Evolutionary conservation across 1,284 basidiomycete species (phyloP), one percentile per base, ranked within the genome.

Genomic region (Leccinum angustisporum): DNA sequence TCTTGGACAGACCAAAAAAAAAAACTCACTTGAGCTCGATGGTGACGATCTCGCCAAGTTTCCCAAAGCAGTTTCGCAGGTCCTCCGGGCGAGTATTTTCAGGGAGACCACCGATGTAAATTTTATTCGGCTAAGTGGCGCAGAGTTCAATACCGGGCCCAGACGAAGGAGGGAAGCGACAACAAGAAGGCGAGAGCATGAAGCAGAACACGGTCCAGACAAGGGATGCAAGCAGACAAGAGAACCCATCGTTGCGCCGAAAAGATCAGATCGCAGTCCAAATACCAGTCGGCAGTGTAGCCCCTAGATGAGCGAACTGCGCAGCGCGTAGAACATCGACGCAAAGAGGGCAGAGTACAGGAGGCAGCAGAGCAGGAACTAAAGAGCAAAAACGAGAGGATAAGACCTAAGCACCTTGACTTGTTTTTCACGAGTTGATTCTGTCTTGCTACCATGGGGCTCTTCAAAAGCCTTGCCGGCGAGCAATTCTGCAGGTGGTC

Each of bases 21-120:
- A 85, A n/a, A n/a, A n/a, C 91, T 58, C 76, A 92, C 91, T 94
- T 94, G 61, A 94, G 78, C 75, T 94, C 91, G 63, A 93, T 87
- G 66, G 86, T 85, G 27, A 82, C 74, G 38, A 94, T 91, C 58
- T 75, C 80, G n/a, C 91, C 91, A 57, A 93, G 86, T 75, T 92
- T 91, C 59, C 89, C 89, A 75, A 94, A 94, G 75, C 92, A 93
- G 67, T 83, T 89, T 72, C 86, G 86, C 33, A 94, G 78, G 72
- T 94, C 91, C 77, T 92, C 91, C 76, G 86, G 83, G 66, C 88
- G 87, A 59, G 91, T 93, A 68, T 91, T 83, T 76, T 92, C 90
- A 63, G 91, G 92, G 65, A 94, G 83, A 67, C 91, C 91, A 71
- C 91, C 91, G 72, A 94, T 87, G 74, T 94, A 94, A 75, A 94